These are phyloP conservation scores for Ogataea henricii DNA, from an alignment of 805 yeast genomes.

Conservation along the genomic window DNA sequence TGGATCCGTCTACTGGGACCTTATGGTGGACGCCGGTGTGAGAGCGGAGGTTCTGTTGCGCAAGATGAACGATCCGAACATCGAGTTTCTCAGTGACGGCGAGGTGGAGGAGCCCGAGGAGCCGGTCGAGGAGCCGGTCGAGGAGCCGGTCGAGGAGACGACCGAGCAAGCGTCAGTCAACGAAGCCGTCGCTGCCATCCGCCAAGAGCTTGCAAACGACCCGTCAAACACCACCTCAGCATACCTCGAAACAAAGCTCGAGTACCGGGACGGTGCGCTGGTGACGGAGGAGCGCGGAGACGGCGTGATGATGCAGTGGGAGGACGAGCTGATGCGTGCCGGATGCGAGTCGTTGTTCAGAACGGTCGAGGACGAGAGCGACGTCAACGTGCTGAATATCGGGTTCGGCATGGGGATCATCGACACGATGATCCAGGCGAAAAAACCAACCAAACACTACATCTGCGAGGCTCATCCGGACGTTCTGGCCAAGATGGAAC, in stretches of 20 bases:
- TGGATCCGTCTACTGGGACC: constrained; percentile 42
- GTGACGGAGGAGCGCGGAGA: constrained; percentile 73
- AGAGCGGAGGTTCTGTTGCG: constrained; percentile 83
- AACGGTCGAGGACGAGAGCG: constrained; percentile 38
- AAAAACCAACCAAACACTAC: constrained; percentile 68
- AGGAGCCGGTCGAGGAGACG: constrained; percentile 15
- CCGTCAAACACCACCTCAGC: constrained; percentile 68
- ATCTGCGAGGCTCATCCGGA: constrained; percentile 96
- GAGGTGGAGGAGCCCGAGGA: constrained; percentile 28
- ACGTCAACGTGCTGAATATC: constrained; percentile 66
- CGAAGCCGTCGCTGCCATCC: constrained; percentile 13
- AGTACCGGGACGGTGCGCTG: constrained; percentile 67
- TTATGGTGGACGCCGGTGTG: constrained; percentile 81
- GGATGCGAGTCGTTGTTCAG: constrained; percentile 77
- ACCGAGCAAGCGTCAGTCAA: constrained; percentile 14
- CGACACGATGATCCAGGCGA: constrained; percentile 69
- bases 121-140: constrained; percentile 16
- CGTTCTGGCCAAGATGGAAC: constrained; percentile 65
- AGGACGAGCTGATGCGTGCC: constrained; percentile 72
- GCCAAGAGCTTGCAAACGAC: constrained; percentile 37
- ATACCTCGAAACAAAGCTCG: constrained; percentile 65
- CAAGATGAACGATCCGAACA: constrained; percentile 61
- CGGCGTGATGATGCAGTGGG: constrained; percentile 99
- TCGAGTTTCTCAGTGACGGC: constrained; percentile 58
- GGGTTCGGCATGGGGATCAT: constrained; percentile 98